Percentiles rank a stretch among this genome's conserved stretches.
These are phyloP conservation scores for Syncephalastrum sp. DNA, from an alignment of 371 early-diverging fungal species.

Conservation along the genomic window DNA sequence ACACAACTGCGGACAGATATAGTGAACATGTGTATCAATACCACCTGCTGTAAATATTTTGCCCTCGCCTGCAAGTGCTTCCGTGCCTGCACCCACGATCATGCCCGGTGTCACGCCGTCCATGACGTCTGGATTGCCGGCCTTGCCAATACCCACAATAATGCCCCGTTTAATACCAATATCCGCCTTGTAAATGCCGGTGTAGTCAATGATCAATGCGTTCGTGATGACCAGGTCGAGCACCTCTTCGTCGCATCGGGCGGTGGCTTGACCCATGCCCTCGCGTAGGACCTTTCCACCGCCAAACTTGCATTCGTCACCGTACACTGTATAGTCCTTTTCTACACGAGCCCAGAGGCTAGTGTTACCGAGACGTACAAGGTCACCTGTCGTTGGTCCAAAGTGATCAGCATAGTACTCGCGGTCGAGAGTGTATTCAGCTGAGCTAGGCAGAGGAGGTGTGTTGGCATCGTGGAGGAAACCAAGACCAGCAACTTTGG, in stretches of 20 bases:
- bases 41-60: constrained; percentile 91
- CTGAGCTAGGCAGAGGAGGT: constrained; percentile 29
- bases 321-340: constrained; percentile 83
- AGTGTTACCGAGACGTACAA: constrained; percentile 84
- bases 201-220: constrained; percentile 86
- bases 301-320: constrained; percentile 90
- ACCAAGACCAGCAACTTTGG: constrained; percentile 39
- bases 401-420: constrained; percentile 83
- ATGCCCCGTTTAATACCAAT: constrained; percentile 86
- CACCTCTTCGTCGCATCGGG: constrained; percentile 59
- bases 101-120: constrained; percentile 86
- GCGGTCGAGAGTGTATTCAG: constrained; percentile 67
- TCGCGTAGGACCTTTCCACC: constrained; percentile 87
- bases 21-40: constrained; percentile 90
- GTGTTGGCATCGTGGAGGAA: constrained; percentile 62
- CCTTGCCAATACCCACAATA: constrained; percentile 91
- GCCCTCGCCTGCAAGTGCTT: constrained; percentile 89
- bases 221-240: constrained; percentile 94
- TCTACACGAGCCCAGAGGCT: constrained; percentile 85
- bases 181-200: constrained; percentile 96
- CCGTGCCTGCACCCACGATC: constrained; percentile 85
- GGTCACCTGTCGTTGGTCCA: constrained; percentile 91
- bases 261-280: constrained; percentile 89
- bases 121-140: constrained; percentile 97
- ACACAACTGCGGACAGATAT: constrained; percentile 86